Evolutionary conservation across 176 grass and related monocot genomes (phyloP), one percentile per base, ranked within the genome.

Genomic region (Oryza australiensis): DNA sequence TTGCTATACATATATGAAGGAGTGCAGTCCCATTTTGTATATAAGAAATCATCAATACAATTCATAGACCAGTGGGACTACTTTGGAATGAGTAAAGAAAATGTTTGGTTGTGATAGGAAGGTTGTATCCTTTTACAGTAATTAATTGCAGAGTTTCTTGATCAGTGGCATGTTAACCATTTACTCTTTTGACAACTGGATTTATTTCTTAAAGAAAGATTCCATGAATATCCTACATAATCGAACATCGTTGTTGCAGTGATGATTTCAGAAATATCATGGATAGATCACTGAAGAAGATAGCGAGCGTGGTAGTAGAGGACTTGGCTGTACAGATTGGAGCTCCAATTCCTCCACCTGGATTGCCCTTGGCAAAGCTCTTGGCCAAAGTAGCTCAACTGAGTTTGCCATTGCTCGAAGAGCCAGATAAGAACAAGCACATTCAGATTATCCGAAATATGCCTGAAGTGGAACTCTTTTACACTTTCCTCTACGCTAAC

Each of bases 381-480:
- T 86, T 98, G 87, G 88, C 96, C 33, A 89, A 83, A 86, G 85
- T 98, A 37, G 87, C 85, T 5, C 90, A 93, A 15, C 38, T 99
- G 66, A 90, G 87, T 41, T 71, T 53, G 2, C 75, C 78, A 18
- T 84, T 99, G 72, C 97, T 99, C 26, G 97, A 99, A 66, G 97
- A 99, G 57, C 97, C 93, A 59, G 84, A 82, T 43, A 88, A 86
- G 67, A 99, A 99, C 85, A 96, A 92, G 64, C 90, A 95, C 71
- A 88, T 92, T 23, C 82, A 96, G 77, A 89, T 85, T 35, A 86
- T 99, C 40, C 72, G 74, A 89, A 92, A 76, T 69, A 86, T 91
- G 86, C 89, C 93, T 4, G 91, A 99, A 84, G 93, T 96, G 45
- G 89, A 88, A 48, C 89, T 96, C 73, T 99, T 99, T 79, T 95